Conservation (phyloP, 2,329 filamentous ascomycete genomes). For the Zasmidium citrigriseum region DNA sequence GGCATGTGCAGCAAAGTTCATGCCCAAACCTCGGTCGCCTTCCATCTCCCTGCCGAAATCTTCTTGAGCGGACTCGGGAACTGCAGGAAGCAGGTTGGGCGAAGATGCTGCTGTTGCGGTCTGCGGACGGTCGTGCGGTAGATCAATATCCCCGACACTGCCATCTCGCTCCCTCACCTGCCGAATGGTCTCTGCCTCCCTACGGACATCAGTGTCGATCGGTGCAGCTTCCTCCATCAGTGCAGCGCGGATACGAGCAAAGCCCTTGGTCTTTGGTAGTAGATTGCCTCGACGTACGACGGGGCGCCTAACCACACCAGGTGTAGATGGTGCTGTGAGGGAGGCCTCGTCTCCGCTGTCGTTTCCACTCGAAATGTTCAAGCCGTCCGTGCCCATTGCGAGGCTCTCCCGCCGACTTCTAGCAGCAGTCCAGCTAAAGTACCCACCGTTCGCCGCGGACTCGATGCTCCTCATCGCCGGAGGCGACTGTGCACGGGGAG, state of each 20-base stretch:
- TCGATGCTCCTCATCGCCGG: slow-evolving; percentile 62
- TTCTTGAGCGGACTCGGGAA: slow-evolving; percentile 62
- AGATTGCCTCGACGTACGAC: slow-evolving; percentile 89
- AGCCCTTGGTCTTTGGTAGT: slow-evolving; percentile 92
- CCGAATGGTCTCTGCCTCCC: slow-evolving; percentile 92
- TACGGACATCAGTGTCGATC: slow-evolving; percentile 81
- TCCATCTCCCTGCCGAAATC: slow-evolving; percentile 67
- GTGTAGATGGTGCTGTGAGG: slow-evolving; percentile 52
- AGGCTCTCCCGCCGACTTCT: slow-evolving; percentile 74
- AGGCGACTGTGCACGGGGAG: slow-evolving; percentile 73
- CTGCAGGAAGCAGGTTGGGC: slow-evolving; percentile 62
- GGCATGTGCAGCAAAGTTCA: slow-evolving; percentile 74
- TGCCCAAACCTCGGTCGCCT: slow-evolving; percentile 47
- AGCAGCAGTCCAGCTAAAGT: slow-evolving; percentile 42
- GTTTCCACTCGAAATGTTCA: slow-evolving; percentile 76
- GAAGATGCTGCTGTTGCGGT: slow-evolving; percentile 66
- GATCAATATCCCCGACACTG: slow-evolving; percentile 40
- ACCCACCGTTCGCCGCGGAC: slow-evolving; percentile 45
- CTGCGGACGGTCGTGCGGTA: slow-evolving; percentile 41
- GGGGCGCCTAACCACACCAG: slow-evolving; percentile 76
- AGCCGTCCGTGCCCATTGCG: slow-evolving; percentile 83
- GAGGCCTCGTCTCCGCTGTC: slow-evolving; percentile 73
- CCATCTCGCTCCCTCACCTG: slow-evolving; percentile 88
- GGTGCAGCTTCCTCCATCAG: slow-evolving; percentile 86
- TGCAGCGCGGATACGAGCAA: slow-evolving; percentile 87